Percentiles rank a stretch among this genome's conserved stretches.
These are phyloP conservation scores for Fusarium cyanostomum DNA, from an alignment of 2,329 filamentous ascomycete genomes.

Conservation along the genomic window DNA sequence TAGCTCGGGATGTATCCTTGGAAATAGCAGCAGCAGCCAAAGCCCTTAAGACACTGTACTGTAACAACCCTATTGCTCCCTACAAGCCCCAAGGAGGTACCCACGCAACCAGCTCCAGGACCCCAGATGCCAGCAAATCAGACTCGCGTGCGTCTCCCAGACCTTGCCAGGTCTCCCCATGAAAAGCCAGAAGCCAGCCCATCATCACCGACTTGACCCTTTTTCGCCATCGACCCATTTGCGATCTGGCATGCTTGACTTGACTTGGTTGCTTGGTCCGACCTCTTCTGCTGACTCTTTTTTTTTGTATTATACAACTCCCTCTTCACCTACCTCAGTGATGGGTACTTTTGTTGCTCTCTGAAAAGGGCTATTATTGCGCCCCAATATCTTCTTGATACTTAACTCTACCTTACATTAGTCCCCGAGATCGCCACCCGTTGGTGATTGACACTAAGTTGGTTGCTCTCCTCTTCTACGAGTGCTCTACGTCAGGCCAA, in stretches of 20 bases:
- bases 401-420: constrained; percentile 10
- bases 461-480: constrained; percentile 28
- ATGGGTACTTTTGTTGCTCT: constrained; percentile 31
- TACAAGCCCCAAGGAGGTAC: constrained; percentile 27
- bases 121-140: constrained; percentile 39
- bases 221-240: constrained; percentile 43
- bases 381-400: constrained; percentile 21
- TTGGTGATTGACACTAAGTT: constrained; percentile 38
- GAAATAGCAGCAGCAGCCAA: background rate
- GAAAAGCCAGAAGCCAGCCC: constrained; percentile 36
- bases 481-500: constrained; percentile 27
- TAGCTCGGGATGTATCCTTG: background rate
- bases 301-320: constrained; percentile 23
- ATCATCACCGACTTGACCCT: constrained; percentile 43
- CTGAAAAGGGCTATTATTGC: constrained; percentile 33
- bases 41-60: constrained; percentile 4
- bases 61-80: constrained; percentile 6
- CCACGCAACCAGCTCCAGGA: constrained; percentile 32
- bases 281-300: constrained; percentile 4
- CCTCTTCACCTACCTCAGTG: constrained; percentile 9
- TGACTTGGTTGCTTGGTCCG: constrained; percentile 13
- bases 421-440: constrained; percentile 41
- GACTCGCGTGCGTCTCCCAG: constrained; percentile 22
- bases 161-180: constrained; percentile 37
- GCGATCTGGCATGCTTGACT: constrained; percentile 31